phyloP scores from a whole-genome alignment of 2,329 filamentous ascomycete genomes.

The Venturia nashicola region DNA sequence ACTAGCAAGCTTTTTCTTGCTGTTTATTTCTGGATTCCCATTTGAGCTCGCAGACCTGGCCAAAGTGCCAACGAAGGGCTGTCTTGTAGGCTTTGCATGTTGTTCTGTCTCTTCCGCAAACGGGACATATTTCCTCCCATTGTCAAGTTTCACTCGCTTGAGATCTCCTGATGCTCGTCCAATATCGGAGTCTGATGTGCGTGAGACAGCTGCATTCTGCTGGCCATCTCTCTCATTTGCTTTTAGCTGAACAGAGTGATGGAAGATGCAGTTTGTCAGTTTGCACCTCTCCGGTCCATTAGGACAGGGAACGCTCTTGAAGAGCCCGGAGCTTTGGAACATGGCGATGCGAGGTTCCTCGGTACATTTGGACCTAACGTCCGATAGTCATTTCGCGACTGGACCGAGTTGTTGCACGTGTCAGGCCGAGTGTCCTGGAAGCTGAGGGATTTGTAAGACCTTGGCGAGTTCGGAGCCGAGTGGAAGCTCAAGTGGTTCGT shows the following conservation, averaged over 20 bases:
- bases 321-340: slow-evolving; percentile 44
- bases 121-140: slow-evolving; percentile 13
- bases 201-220: background rate
- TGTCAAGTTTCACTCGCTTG: slow-evolving; percentile 22
- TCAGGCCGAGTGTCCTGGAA: background rate
- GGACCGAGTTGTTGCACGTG: background rate
- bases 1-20: background rate
- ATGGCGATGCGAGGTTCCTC: slow-evolving; percentile 21
- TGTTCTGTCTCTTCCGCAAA: background rate
- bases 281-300: slow-evolving; percentile 29
- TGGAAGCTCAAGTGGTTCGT: background rate
- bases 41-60: background rate
- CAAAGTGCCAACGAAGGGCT: background rate
- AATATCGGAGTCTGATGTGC: background rate
- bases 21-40: background rate
- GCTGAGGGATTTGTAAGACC: background rate
- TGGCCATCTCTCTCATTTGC: background rate
- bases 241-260: slow-evolving; percentile 27
- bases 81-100: background rate
- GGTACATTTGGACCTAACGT: background rate
- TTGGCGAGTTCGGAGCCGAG: background rate
- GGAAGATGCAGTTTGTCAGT: slow-evolving; percentile 47
- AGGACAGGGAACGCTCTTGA: slow-evolving; percentile 39
- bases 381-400: background rate
- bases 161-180: slow-evolving; percentile 8